Evolutionary conservation across 2,329 filamentous ascomycete genomes (phyloP), one percentile per base, ranked within the genome.

Genomic region (Colletotrichum lini): DNA sequence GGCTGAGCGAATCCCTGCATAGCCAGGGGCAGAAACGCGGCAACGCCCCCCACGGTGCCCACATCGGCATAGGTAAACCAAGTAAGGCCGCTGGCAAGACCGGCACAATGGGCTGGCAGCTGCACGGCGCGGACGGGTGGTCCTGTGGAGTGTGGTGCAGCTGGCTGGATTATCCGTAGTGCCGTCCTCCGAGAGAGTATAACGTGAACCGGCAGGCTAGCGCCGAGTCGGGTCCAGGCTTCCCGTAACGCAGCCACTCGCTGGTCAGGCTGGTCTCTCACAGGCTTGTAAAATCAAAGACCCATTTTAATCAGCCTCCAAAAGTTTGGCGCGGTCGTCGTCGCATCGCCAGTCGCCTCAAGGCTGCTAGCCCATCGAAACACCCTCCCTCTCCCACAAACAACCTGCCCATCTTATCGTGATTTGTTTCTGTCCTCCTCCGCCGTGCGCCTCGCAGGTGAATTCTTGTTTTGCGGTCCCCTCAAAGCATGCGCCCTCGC

Each of bases 301-400:
- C 59, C 69, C 69, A 72, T 65, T 64, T 64, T 47, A 56, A 64
- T 65, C 65, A 72, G 66, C 59, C 70, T 72, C 70, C 70, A 72
- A 70, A 69, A 72, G 66, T 70, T 70, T 70, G 66, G 70, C 70
- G 66, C 65, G 54, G 60, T 35, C 57, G 70, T 70, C 59, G 62
- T 35, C 61, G 66, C 53, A 71, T 56, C 66, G 40, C 23, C 54
- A n/a, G 60, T 70, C 47, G 52, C 70, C 59, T 52, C 42, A 26
- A 52, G 67, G 58, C n/a, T 70, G 23, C 38, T 61, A 52, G 47
- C 62, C 53, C 59, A 52, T 30, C 45, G 8, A 45, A 38, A 35
- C 30, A 35, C 30, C 30, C 30, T 30, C 30, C 42, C 35, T 16
- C 44, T 38, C 40, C 16, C 4, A 23, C 42, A 21, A 38, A 18